phyloP scores from a whole-genome alignment of 495 filamentous ascomycete species.

The Barbatosphaeria neglecta region DNA sequence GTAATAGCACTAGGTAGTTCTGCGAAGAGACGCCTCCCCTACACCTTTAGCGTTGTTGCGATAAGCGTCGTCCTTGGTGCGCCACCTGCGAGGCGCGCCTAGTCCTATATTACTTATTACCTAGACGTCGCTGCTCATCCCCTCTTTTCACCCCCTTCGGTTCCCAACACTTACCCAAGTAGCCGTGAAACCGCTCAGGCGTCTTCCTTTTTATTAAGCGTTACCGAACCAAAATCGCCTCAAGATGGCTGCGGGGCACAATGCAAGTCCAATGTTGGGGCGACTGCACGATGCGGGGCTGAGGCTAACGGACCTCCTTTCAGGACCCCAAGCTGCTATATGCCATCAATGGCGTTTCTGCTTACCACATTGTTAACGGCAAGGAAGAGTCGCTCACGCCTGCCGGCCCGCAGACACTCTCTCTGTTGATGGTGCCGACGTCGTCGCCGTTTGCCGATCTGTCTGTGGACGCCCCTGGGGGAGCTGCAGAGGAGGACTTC shows the following conservation, averaged over 20 bases:
- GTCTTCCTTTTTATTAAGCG: no score
- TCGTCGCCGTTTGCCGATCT: conserved; percentile 57
- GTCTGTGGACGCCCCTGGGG: conserved; percentile 40
- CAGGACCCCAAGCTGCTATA: conserved; percentile 75
- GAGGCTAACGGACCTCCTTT: conserved; percentile 2
- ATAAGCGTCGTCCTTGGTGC: no score
- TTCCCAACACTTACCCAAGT: no score
- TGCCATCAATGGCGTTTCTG: conserved; percentile 70
- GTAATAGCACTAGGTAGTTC: no score
- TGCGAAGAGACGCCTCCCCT: no score
- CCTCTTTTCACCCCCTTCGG: no score
- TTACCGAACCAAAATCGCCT: not conserved
- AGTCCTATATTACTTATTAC: no score
- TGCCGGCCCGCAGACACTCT: conserved; percentile 78
- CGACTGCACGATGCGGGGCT: not conserved
- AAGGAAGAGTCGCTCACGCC: conserved; percentile 71
- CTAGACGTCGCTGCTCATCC: no score
- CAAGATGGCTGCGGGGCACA: conserved; percentile 38
- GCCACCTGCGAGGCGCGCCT: no score
- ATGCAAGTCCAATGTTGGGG: conserved; percentile 22
- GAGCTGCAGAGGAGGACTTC: conserved; percentile 74
- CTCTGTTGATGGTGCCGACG: conserved; percentile 87
- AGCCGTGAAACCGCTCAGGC: no score
- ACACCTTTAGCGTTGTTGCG: no score
- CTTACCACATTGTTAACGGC: conserved; percentile 81